Conservation (phyloP, 768 basidiomycete species). For the Mycena epipterygia region DNA sequence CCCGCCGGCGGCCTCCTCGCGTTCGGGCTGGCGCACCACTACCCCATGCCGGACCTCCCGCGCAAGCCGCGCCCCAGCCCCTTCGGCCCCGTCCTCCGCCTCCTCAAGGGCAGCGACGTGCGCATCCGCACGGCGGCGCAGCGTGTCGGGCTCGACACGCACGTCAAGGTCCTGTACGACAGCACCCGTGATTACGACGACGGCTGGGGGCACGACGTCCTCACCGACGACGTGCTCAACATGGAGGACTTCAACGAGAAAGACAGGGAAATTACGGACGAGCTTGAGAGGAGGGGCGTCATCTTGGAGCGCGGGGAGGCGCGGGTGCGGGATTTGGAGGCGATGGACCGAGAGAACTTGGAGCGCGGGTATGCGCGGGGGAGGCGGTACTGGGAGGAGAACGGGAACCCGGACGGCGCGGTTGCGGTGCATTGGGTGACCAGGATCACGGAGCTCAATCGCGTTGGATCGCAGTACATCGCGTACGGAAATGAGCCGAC, state of each 20-base stretch:
- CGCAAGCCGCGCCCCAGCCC: background rate
- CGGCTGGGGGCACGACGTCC: background rate
- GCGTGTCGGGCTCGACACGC: constrained; percentile 18
- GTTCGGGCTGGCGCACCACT: constrained; percentile 29
- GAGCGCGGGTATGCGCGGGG: background rate
- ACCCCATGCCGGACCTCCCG: constrained; percentile 41
- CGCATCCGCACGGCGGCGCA: constrained; percentile 17
- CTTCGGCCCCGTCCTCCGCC: constrained; percentile 1
- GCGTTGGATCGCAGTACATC: background rate
- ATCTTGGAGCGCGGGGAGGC: background rate
- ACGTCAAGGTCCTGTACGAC: constrained; percentile 17
- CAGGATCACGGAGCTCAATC: background rate
- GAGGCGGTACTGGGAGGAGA: background rate
- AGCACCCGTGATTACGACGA: background rate
- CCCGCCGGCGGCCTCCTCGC: background rate
- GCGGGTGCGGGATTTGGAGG: background rate
- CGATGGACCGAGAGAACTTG: background rate
- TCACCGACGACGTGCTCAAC: constrained; percentile 12
- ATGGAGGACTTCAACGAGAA: background rate
- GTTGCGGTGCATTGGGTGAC: constrained; percentile 10
- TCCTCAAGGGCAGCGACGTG: constrained; percentile 28
- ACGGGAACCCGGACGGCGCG: background rate
- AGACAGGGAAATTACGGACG: background rate
- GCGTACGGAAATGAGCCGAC: background rate
- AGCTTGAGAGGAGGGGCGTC: background rate